phyloP scores from a whole-genome alignment of 1,284 basidiomycete genomes.

The Puccinia novopanici region DNA sequence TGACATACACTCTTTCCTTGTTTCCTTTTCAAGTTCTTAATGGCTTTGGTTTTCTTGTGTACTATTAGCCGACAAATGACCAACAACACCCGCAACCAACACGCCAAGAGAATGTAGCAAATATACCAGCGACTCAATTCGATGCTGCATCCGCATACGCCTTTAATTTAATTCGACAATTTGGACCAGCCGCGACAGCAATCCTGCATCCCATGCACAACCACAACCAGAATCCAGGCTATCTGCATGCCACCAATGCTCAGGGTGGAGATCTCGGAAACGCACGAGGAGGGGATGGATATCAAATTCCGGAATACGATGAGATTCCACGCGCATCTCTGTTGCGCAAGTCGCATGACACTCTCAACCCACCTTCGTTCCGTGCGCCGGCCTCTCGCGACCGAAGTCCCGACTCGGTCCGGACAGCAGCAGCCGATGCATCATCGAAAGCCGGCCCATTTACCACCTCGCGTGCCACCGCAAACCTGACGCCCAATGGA shows the following conservation, averaged over 20 bases:
- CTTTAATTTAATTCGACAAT: conserved; percentile 33
- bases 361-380: background rate
- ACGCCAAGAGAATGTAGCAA: background rate
- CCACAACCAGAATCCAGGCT: conserved; percentile 3
- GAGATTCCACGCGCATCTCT: background rate
- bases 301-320: conserved; percentile 32
- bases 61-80: conserved; percentile 15
- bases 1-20: background rate
- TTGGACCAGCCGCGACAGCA: conserved; percentile 39
- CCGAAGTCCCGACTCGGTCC: background rate
- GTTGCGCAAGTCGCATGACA: conserved; percentile 3
- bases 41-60: background rate
- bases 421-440: background rate
- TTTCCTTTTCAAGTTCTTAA: conserved; percentile 4
- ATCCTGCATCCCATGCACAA: conserved; percentile 50
- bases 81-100: background rate
- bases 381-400: background rate
- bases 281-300: background rate
- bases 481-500: conserved; percentile 20
- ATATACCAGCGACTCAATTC: background rate
- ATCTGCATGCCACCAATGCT: background rate
- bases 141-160: conserved; percentile 34
- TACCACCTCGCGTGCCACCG: background rate
- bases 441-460: background rate
- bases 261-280: background rate